Conservation (phyloP, 2,329 filamentous ascomycete species). For the Bipolaris gigantea region DNA sequence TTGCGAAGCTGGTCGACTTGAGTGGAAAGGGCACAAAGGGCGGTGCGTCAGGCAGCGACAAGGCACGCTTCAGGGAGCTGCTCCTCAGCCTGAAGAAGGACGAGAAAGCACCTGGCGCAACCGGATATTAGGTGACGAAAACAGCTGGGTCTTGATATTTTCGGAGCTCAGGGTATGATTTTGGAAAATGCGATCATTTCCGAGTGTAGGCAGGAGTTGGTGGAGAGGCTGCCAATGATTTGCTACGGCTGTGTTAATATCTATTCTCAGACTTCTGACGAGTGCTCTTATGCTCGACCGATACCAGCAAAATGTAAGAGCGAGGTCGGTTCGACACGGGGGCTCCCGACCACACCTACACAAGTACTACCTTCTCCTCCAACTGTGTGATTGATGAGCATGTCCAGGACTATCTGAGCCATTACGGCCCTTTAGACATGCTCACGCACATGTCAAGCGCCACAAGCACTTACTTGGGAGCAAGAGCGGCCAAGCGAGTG, state of each 20-base stretch:
- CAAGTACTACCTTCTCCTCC: neutral
- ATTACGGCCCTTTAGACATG: neutral
- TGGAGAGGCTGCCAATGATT: slow-evolving; percentile 26
- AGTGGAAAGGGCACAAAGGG: slow-evolving; percentile 90
- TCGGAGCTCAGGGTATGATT: slow-evolving; percentile 16
- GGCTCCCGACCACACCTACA: neutral
- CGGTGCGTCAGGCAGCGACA: slow-evolving; percentile 85
- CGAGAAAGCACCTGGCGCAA: slow-evolving; percentile 73
- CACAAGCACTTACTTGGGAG: neutral
- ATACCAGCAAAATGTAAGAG: neutral
- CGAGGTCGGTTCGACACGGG: neutral
- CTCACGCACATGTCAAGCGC: neutral
- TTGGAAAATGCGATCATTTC: slow-evolving; percentile 15
- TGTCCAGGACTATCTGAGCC: neutral
- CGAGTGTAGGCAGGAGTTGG: slow-evolving; percentile 24
- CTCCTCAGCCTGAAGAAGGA: slow-evolving; percentile 88
- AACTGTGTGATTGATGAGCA: neutral
- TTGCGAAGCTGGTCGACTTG: slow-evolving; percentile 95
- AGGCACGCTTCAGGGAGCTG: slow-evolving; percentile 93
- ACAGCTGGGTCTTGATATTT: slow-evolving; percentile 11
- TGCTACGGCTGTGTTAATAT: slow-evolving; percentile 31
- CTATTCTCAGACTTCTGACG: slow-evolving; percentile 2
- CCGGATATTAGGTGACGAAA: slow-evolving; percentile 41
- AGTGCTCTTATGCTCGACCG: neutral
- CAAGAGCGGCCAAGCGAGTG: neutral